Conservation (phyloP, 805 yeast species). For the Candida sphagnicola region DNA sequence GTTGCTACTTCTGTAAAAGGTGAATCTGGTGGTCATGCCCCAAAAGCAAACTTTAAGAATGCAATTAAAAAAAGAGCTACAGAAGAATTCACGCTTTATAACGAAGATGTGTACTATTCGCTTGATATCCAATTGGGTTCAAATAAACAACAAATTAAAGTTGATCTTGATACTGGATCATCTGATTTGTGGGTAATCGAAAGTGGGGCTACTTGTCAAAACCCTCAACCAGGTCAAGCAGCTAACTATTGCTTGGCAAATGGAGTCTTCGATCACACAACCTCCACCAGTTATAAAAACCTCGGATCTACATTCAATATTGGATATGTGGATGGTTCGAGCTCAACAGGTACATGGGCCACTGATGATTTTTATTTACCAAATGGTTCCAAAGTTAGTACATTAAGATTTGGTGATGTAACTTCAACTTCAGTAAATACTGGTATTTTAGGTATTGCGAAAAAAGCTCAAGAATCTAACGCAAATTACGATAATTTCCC, state of each 20-base stretch:
- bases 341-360: slow-evolving; percentile 13
- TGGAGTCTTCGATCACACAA: slow-evolving; percentile 13
- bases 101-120: slow-evolving; percentile 3
- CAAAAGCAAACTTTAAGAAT: background rate
- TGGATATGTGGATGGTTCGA: slow-evolving; percentile 9
- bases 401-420: slow-evolving; percentile 18
- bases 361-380: slow-evolving; percentile 12
- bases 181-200: slow-evolving; percentile 26
- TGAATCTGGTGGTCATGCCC: slow-evolving; percentile 2
- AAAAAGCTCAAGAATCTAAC: slow-evolving; percentile 8
- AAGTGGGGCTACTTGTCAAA: slow-evolving; percentile 18
- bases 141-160: slow-evolving; percentile 13
- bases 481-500: slow-evolving; percentile 31
- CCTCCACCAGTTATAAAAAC: slow-evolving; percentile 4
- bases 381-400: slow-evolving; percentile 9
- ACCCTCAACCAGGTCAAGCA: slow-evolving; percentile 7
- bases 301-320: slow-evolving; percentile 7
- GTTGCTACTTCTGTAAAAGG: slow-evolving; percentile 1
- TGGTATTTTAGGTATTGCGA: slow-evolving; percentile 19
- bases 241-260: slow-evolving; percentile 5
- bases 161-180: slow-evolving; percentile 22
- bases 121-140: slow-evolving; percentile 10
- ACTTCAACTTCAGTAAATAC: slow-evolving; percentile 5
- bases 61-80: background rate
- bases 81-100: slow-evolving; percentile 2